A percentile compares a stretch with the other conserved stretches of the same genome.
Conservation (phyloP, 176 grass and related monocot species). For the Phyllostachys edulis region DNA sequence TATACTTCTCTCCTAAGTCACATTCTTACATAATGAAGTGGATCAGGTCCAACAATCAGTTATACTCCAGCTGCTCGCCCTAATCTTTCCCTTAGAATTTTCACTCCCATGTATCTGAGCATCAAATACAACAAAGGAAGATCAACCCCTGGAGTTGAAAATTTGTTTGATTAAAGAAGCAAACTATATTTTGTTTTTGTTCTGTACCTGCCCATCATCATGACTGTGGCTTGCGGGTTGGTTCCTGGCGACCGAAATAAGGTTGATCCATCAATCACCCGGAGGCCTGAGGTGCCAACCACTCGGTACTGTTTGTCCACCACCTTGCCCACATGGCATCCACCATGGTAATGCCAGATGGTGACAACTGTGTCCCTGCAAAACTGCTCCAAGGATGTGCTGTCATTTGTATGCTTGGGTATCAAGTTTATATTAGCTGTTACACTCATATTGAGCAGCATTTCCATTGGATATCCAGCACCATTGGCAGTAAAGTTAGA, state of each 20-base stretch:
- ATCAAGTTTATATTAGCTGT: conserved; percentile 78
- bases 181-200: neutral
- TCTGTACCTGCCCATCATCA: conserved; percentile 83
- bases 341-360: conserved; percentile 92
- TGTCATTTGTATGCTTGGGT: conserved; percentile 79
- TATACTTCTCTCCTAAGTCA: conserved; percentile 45
- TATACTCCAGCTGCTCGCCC: conserved; percentile 48
- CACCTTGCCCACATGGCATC: conserved; percentile 75
- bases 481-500: conserved; percentile 37
- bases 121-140: conserved; percentile 4
- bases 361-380: conserved; percentile 75
- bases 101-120: conserved; percentile 81
- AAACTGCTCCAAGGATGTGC: conserved; percentile 70
- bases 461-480: conserved; percentile 47
- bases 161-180: conserved; percentile 14
- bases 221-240: conserved; percentile 75
- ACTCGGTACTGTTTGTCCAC: conserved; percentile 57
- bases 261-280: conserved; percentile 67
- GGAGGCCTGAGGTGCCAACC: conserved; percentile 48
- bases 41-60: conserved; percentile 28
- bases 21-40: conserved; percentile 27
- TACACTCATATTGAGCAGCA: conserved; percentile 71
- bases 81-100: conserved; percentile 68
- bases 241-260: conserved; percentile 66
- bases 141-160: conserved; percentile 26